phyloP scores from a whole-genome alignment of 2,329 filamentous ascomycete genomes.

The Penicillium polonicum region DNA sequence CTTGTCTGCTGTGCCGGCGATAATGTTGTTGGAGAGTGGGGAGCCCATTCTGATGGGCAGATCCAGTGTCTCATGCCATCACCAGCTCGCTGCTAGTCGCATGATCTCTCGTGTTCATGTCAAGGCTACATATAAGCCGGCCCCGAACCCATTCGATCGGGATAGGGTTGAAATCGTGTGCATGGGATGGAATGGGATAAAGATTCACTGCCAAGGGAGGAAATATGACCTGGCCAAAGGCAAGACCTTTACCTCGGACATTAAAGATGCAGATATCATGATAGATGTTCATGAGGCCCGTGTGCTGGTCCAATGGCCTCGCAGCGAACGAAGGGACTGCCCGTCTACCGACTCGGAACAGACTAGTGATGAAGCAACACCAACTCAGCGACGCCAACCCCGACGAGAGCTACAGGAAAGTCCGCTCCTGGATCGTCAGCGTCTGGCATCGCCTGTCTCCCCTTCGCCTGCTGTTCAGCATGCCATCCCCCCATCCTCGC shows the following conservation, averaged over 20 bases:
- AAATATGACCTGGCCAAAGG: constrained; percentile 84
- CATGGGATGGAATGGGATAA: constrained; percentile 93
- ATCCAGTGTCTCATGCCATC: constrained; percentile 92
- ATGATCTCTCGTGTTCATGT: constrained; percentile 93
- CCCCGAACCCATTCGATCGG: constrained; percentile 64
- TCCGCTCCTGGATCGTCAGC: constrained; percentile 58
- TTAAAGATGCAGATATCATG: constrained; percentile 86
- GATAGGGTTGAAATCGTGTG: constrained; percentile 86
- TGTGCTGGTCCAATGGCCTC: constrained; percentile 87
- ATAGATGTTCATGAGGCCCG: constrained; percentile 91
- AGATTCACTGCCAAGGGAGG: constrained; percentile 84
- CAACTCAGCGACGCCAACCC: constrained; percentile 34
- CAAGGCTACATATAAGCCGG: constrained; percentile 76
- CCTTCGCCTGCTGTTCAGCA: constrained; percentile 58
- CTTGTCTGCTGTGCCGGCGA: constrained; percentile 75
- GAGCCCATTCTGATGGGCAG: constrained; percentile 83
- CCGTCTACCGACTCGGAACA: constrained; percentile 60
- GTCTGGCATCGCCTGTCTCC: constrained; percentile 76
- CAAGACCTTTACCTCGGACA: constrained; percentile 86
- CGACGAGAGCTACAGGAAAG: constrained; percentile 37
- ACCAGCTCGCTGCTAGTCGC: constrained; percentile 87
- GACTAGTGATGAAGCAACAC: constrained; percentile 63
- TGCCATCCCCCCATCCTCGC: constrained; percentile 43
- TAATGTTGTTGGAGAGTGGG: constrained; percentile 78
- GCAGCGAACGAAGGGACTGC: constrained; percentile 53